Evolutionary conservation across 1,139 yeast species (phyloP).

Genomic region (Scheffersomyces insectosa): DNA sequence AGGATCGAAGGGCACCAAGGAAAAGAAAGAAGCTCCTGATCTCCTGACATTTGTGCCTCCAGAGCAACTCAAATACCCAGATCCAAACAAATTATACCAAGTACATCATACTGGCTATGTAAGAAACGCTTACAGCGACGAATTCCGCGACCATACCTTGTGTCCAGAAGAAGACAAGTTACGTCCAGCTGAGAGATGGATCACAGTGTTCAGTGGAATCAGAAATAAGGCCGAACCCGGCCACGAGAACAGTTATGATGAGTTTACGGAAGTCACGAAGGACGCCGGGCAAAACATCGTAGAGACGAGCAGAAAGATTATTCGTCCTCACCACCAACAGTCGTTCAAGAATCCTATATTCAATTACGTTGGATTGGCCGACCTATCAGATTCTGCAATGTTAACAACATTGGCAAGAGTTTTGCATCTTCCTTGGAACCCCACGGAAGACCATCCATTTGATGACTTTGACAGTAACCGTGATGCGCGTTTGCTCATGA

Average conservation of each 20-base stretch:
- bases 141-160: slow-evolving; percentile 32
- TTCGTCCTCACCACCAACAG: slow-evolving; percentile 12
- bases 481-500: slow-evolving; percentile 35
- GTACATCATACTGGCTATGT: slow-evolving; percentile 41
- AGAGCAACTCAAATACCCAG: slow-evolving; percentile 26
- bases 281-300: background rate
- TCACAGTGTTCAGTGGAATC: slow-evolving; percentile 42
- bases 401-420: slow-evolving; percentile 46
- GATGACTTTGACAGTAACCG: slow-evolving; percentile 33
- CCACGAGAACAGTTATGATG: slow-evolving; percentile 6
- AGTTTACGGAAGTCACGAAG: background rate
- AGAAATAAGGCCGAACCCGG: slow-evolving; percentile 21
- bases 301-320: background rate
- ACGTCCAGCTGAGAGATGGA: slow-evolving; percentile 41
- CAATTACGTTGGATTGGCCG: slow-evolving; percentile 42
- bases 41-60: slow-evolving; percentile 13
- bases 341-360: slow-evolving; percentile 30
- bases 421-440: slow-evolving; percentile 47
- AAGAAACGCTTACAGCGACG: slow-evolving; percentile 41
- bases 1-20: background rate
- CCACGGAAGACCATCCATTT: slow-evolving; percentile 33
- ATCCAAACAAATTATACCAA: slow-evolving; percentile 29
- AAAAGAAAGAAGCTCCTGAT: slow-evolving; percentile 5
- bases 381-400: slow-evolving; percentile 41
- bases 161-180: slow-evolving; percentile 37